Evolutionary conservation across 1,284 basidiomycete species (phyloP).

Genomic region (Kwoniella shivajii): DNA sequence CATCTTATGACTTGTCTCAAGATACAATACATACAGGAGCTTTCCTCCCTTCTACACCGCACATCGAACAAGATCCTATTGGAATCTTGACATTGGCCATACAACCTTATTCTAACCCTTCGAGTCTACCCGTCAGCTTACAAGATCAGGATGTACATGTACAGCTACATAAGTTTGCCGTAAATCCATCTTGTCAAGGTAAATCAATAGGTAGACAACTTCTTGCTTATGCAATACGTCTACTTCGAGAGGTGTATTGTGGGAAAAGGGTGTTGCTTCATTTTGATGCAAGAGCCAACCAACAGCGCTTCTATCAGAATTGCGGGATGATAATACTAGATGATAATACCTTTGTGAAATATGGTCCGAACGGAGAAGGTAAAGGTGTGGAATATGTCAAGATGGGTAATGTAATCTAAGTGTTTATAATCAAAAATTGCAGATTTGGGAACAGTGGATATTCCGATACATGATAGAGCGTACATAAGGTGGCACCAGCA

Average conservation of each 20-base stretch:
- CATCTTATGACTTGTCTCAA: constrained; percentile 18
- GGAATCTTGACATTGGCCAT: constrained; percentile 27
- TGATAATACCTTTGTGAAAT: constrained; percentile 23
- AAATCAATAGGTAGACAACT: constrained; percentile 27
- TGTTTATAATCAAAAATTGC: neutral
- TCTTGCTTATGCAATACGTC: constrained; percentile 12
- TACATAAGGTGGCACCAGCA: neutral
- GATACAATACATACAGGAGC: constrained; percentile 30
- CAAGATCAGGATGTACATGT: constrained; percentile 1
- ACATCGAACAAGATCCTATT: constrained; percentile 12
- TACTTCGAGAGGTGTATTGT: neutral
- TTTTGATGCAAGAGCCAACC: constrained; percentile 30
- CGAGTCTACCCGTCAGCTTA: neutral
- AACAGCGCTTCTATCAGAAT: constrained; percentile 30
- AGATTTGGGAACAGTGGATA: no score
- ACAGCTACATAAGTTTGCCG: constrained; percentile 42
- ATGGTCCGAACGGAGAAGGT: constrained; percentile 23
- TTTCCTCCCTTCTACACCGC: constrained; percentile 9
- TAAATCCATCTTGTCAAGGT: constrained; percentile 25
- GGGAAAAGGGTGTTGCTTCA: constrained; percentile 20
- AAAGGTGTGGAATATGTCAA: constrained; percentile 24
- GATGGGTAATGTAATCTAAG: constrained; percentile 33
- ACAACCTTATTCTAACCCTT: constrained; percentile 12
- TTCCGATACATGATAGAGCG: neutral
- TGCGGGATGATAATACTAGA: constrained; percentile 30